Evolutionary conservation across 1,284 basidiomycete species (phyloP), one percentile per base, ranked within the genome.

Genomic region (Mycocalia duriaeana): DNA sequence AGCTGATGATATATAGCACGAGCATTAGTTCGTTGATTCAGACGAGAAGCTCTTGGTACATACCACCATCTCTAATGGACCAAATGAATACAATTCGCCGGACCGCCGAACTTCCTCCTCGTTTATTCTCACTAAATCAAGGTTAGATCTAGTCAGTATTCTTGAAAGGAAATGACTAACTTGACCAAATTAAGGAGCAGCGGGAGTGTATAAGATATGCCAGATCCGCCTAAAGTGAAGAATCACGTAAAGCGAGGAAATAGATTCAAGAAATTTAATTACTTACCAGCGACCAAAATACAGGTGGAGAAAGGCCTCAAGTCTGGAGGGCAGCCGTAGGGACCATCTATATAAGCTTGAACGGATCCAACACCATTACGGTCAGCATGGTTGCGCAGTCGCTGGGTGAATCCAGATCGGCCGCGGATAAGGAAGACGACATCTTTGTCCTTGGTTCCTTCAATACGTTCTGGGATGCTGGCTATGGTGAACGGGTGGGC

Each of bases 401-500:
- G 57, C 43, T 50, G 49, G 23, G 65, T 66, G 51, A 67, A 60
- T 2, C 65, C 64, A 43, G 52, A 52, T 45, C 60, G 52, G 41
- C 57, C 57, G 40, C 61, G 57, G 47, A 67, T 61, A 24, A 66
- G 53, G 45, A 65, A 65, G 19, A 62, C 55, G 2, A 61, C 52
- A 36, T 57, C 53, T 44, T 58, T 58, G 20, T 50, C 52, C 9
- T 47, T 44, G 22, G 26, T 36, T 9, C 50, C 48, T 43, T 56
- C 54, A 11, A 48, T 45, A 22, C 46, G 46, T 24, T 55, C 55
- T 25, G 64, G 59, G 34, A 67, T 61, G 48, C 59, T 64, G 26
- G 65, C 59, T 46, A 67, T 67, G 16, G 60, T 63, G 49, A 67
- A 67, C 18, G 65, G 65, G 50, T 67, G 65, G 16, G 64, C 60